phyloP scores from a whole-genome alignment of 345 rosid genomes.

The Salix viminalis region DNA sequence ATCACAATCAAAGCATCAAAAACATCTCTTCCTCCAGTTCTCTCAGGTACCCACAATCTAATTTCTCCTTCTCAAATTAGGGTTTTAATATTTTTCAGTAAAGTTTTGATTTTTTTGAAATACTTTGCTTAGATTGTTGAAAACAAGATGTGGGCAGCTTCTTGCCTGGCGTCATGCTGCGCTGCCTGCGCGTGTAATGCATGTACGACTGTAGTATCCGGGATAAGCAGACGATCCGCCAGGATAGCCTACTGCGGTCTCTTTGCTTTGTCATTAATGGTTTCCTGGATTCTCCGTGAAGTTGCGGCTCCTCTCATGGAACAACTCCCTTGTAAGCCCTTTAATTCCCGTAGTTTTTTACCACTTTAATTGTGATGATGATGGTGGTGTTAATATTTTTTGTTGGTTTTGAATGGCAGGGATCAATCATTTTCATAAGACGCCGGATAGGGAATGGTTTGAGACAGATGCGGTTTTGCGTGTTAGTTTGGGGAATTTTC shows the following conservation, averaged over 20 bases:
- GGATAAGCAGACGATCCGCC: slow-evolving; percentile 91
- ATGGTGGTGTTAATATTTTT: background rate
- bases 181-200: slow-evolving; percentile 98
- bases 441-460: slow-evolving; percentile 93
- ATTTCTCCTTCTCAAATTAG: background rate
- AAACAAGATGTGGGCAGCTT: slow-evolving; percentile 83
- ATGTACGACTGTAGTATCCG: slow-evolving; percentile 79
- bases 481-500: slow-evolving; percentile 93
- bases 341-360: background rate
- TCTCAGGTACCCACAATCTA: background rate
- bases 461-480: slow-evolving; percentile 95
- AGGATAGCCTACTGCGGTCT: slow-evolving; percentile 98
- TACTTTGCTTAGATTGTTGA: background rate
- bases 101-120: background rate
- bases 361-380: background rate
- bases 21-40: background rate
- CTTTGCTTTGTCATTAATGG: slow-evolving; percentile 83
- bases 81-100: background rate
- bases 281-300: slow-evolving; percentile 95
- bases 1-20: background rate
- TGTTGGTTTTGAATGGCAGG: slow-evolving; percentile 40
- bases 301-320: slow-evolving; percentile 99
- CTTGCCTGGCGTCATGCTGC: slow-evolving; percentile 98
- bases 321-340: slow-evolving; percentile 81
- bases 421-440: slow-evolving; percentile 87